Evolutionary conservation across 495 filamentous ascomycete genomes (phyloP), one percentile per base, ranked within the genome.

Genomic region (Evansstolkia leycettana): DNA sequence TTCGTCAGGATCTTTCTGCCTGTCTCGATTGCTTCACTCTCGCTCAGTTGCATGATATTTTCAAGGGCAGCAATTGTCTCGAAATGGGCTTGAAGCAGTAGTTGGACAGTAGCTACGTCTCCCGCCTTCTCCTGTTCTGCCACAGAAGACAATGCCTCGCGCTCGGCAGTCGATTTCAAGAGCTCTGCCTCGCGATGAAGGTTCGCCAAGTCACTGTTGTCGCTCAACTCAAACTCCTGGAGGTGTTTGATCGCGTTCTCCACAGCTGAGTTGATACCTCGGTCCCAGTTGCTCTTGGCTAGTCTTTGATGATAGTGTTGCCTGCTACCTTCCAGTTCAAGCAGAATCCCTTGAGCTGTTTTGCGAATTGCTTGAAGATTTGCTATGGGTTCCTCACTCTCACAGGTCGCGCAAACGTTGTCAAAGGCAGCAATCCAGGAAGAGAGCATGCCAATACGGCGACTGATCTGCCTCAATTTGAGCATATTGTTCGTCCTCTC

Each of bases 401-500:
- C 84, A 9, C 75, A 69, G 8, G 60, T 64, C 13, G 80, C 85
- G 46, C 79, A 86, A 4, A 89, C 78, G 13, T 69, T 63, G 38
- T 96, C 92, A 47, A 99, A 96, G 15, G 84, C 87, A 7, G 81
- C 83, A 47, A 94, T 80, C 90, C 90, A 99, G 0, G 82, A 75
- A 4, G 80, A 87, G 17, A 99, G 65, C 38, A 92, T 68, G 2
- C 72, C 71, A 38, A 93, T 92, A 20, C 90, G 71, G 43, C 84
- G 70, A 58, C 94, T 87, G 28, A 95, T 75, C 40, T 87, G 79
- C 32, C 79, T 74, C 39, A 87, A 56, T 49, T 82, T 87, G 58
- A 86, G 84, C 80, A 92, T 84, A 38, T 77, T 71, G 36, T 62
- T 73, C 9, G 80, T 67, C 47, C 80, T 81, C 42, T 95, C 87